These are phyloP conservation scores for Botrytis cinerea DNA, from an alignment of 2,329 filamentous ascomycete genomes.

Conservation along the genomic window DNA sequence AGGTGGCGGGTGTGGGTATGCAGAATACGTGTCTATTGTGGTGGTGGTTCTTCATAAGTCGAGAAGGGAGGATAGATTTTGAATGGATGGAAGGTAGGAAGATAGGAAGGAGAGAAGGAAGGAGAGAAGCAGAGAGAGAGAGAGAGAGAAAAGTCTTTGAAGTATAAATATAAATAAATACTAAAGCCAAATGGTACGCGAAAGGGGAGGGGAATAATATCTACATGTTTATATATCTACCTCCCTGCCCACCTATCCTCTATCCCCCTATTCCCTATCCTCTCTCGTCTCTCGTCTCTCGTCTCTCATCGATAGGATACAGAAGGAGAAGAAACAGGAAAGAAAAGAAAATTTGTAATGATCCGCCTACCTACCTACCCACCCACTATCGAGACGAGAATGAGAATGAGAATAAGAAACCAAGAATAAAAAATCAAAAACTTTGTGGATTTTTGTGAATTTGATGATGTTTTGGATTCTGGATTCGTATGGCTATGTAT, in stretches of 20 bases:
- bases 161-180: background rate
- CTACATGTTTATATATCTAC: no score
- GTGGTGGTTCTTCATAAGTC: no score
- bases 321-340: no score
- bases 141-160: background rate
- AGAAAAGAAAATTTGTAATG: no score
- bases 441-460: background rate
- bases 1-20: background rate
- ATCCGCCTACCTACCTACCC: background rate
- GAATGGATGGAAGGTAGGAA: background rate
- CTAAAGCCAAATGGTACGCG: no score
- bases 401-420: background rate
- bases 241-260: no score
- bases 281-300: no score
- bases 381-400: background rate
- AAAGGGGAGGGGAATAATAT: background rate
- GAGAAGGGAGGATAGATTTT: background rate
- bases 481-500: background rate
- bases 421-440: background rate
- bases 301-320: no score
- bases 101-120: background rate
- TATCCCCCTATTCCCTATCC: no score
- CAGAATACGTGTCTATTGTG: background rate
- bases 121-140: no score
- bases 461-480: background rate